Conservation (phyloP, 1,284 basidiomycete species). For the Ustilago loliicola region DNA sequence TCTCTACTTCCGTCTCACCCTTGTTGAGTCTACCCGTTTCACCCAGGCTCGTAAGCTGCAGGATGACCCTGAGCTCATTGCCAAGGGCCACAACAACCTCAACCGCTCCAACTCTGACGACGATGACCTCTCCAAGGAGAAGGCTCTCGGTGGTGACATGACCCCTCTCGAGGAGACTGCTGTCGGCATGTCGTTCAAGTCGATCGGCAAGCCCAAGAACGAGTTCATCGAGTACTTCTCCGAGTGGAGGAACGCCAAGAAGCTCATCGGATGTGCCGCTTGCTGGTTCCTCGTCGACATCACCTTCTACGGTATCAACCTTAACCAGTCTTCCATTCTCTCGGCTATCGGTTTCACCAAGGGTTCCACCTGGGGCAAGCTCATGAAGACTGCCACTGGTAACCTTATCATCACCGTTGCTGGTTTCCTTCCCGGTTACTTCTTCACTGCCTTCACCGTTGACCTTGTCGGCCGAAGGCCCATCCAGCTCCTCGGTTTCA, state of each 20-base stretch:
- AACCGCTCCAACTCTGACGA: slow-evolving; percentile 70
- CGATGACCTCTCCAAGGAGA: slow-evolving; percentile 54
- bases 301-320: slow-evolving; percentile 82
- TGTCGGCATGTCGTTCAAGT: slow-evolving; percentile 62
- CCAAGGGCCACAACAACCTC: slow-evolving; percentile 73
- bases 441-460: slow-evolving; percentile 64
- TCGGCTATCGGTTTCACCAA: slow-evolving; percentile 77
- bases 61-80: slow-evolving; percentile 81
- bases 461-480: slow-evolving; percentile 68
- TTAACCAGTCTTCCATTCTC: slow-evolving; percentile 80
- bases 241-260: slow-evolving; percentile 61
- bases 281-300: slow-evolving; percentile 75
- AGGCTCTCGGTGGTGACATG: slow-evolving; percentile 38
- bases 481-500: slow-evolving; percentile 69
- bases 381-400: slow-evolving; percentile 75
- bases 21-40: slow-evolving; percentile 78
- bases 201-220: slow-evolving; percentile 55
- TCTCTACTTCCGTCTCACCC: slow-evolving; percentile 73
- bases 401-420: slow-evolving; percentile 63
- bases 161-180: slow-evolving; percentile 56
- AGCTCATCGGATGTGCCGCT: slow-evolving; percentile 61
- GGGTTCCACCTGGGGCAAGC: slow-evolving; percentile 71
- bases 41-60: slow-evolving; percentile 84
- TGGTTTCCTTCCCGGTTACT: slow-evolving; percentile 69
- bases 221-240: slow-evolving; percentile 61